Conservation (phyloP, 495 filamentous ascomycete species). For the Penicillium waksmanii region DNA sequence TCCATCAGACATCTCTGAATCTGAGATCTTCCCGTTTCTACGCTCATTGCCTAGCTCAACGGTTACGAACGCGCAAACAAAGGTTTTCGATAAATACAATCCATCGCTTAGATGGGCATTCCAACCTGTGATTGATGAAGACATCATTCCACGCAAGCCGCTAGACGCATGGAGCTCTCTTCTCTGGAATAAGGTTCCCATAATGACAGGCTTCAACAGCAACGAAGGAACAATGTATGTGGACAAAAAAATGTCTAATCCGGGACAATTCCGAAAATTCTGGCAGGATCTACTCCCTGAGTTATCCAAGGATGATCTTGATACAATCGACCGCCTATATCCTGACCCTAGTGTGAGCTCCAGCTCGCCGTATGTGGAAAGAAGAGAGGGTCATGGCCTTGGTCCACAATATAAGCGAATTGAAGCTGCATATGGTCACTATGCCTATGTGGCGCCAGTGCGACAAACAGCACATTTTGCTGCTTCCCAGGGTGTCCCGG, state of each 20-base stretch:
- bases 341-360: conserved; percentile 52
- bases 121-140: conserved; percentile 66
- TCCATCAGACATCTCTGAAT: conserved; percentile 35
- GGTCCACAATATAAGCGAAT: conserved; percentile 62
- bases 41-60: conserved; percentile 49
- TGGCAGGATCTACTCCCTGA: conserved; percentile 59
- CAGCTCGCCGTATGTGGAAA: conserved; percentile 43
- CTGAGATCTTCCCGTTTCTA: conserved; percentile 53
- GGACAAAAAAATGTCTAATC: conserved; percentile 44
- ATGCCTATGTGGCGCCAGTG: conserved; percentile 68
- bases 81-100: conserved; percentile 57
- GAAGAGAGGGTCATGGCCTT: conserved; percentile 35
- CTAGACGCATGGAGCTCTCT: conserved; percentile 57
- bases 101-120: conserved; percentile 65
- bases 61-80: conserved; percentile 52
- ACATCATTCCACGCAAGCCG: conserved; percentile 59
- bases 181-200: conserved; percentile 59
- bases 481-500: conserved; percentile 39
- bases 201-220: conserved; percentile 67
- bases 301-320: conserved; percentile 48
- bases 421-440: conserved; percentile 66
- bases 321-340: conserved; percentile 57
- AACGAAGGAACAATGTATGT: conserved; percentile 69
- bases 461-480: conserved; percentile 61
- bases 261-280: conserved; percentile 56